Conservation (phyloP, 257 asterid genomes). For the Scutellaria minor region DNA sequence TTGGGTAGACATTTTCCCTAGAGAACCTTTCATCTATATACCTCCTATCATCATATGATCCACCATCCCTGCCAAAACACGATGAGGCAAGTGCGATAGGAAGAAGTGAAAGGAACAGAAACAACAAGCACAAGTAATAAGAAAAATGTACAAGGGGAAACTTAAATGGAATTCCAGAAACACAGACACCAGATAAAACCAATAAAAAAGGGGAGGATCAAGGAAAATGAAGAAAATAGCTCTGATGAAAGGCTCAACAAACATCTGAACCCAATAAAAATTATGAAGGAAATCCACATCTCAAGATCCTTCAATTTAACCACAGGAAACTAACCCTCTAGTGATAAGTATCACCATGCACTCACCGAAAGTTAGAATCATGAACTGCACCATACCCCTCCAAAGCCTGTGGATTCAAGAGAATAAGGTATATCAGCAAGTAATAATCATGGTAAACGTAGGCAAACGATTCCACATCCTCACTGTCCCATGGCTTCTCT, state of each 20-base stretch:
- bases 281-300: slow-evolving; percentile 12
- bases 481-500: slow-evolving; percentile 97
- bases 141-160: background rate
- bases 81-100: slow-evolving; percentile 46
- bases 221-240: background rate
- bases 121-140: slow-evolving; percentile 20
- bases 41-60: slow-evolving; percentile 90
- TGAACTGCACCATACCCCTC: slow-evolving; percentile 93
- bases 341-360: slow-evolving; percentile 47
- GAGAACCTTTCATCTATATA: slow-evolving; percentile 86
- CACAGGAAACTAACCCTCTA: slow-evolving; percentile 40
- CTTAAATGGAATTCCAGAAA: background rate
- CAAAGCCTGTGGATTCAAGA: slow-evolving; percentile 99
- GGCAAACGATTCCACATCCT: slow-evolving; percentile 99
- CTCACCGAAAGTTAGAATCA: slow-evolving; percentile 91
- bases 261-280: slow-evolving; percentile 29
- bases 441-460: slow-evolving; percentile 80
- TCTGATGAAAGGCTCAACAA: slow-evolving; percentile 24
- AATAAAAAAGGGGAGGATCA: background rate
- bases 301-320: slow-evolving; percentile 29
- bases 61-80: slow-evolving; percentile 79
- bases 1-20: slow-evolving; percentile 75
- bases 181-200: slow-evolving; percentile 11
- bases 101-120: slow-evolving; percentile 38
- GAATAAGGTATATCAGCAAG: slow-evolving; percentile 97